Evolutionary conservation across 2,329 filamentous ascomycete species (phyloP).

Genomic region (Scytalidium sp.): DNA sequence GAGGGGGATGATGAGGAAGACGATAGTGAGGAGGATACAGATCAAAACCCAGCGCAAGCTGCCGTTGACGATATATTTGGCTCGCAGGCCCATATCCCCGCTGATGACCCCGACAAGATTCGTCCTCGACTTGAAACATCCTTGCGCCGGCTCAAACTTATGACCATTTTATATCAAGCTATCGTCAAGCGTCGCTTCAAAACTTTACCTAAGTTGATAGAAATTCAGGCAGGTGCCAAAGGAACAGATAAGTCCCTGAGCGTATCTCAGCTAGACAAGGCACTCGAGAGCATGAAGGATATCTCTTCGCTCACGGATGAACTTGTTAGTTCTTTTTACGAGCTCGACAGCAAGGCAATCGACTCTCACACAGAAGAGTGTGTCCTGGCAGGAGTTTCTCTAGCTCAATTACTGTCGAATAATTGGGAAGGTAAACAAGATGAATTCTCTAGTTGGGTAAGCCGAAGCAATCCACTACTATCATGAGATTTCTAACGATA

Average conservation of each 20-base stretch:
- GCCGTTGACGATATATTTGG: slow-evolving; percentile 68
- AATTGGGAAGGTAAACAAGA: slow-evolving; percentile 67
- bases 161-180: slow-evolving; percentile 66
- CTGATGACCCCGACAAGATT: slow-evolving; percentile 60
- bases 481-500: neutral
- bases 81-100: slow-evolving; percentile 57
- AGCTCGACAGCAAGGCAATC: slow-evolving; percentile 57
- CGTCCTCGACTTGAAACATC: slow-evolving; percentile 63
- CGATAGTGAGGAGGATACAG: slow-evolving; percentile 37
- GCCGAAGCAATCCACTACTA: slow-evolving; percentile 1
- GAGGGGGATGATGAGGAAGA: slow-evolving; percentile 54
- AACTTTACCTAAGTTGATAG: slow-evolving; percentile 45
- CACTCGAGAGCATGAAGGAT: slow-evolving; percentile 51
- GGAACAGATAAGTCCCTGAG: slow-evolving; percentile 11
- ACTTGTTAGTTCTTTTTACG: slow-evolving; percentile 70
- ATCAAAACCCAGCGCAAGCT: slow-evolving; percentile 44
- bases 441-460: slow-evolving; percentile 73
- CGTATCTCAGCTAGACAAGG: slow-evolving; percentile 48
- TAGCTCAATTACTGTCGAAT: slow-evolving; percentile 51
- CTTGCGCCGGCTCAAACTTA: slow-evolving; percentile 63
- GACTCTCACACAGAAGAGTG: slow-evolving; percentile 57
- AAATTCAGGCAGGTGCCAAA: slow-evolving; percentile 22
- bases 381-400: slow-evolving; percentile 55
- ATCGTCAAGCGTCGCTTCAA: slow-evolving; percentile 68
- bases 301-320: slow-evolving; percentile 70